Conservation (phyloP, 2,329 filamentous ascomycete species). For the Pyrenophora tritici-repentis region DNA sequence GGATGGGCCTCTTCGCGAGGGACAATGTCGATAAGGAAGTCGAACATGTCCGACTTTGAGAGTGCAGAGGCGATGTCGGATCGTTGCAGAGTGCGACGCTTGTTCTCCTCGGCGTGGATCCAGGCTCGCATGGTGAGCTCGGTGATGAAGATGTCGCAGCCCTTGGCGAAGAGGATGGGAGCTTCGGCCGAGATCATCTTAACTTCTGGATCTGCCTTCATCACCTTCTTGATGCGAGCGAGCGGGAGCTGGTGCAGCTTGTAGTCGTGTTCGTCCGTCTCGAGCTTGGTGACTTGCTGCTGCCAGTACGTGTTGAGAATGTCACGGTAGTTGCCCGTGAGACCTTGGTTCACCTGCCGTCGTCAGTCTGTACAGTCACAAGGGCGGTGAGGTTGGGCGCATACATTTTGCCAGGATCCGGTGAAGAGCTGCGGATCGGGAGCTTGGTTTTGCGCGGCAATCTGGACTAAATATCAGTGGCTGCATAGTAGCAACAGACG, state of each 20-base stretch:
- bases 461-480: conserved; percentile 59
- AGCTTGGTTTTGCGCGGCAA: conserved; percentile 84
- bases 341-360: conserved; percentile 85
- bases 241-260: conserved; percentile 96
- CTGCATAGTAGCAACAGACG: conserved; percentile 11
- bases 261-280: conserved; percentile 95
- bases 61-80: conserved; percentile 96
- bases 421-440: conserved; percentile 91
- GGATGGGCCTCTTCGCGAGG: conserved; percentile 90
- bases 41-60: conserved; percentile 99
- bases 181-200: conserved; percentile 99
- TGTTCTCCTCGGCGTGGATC: conserved; percentile 99
- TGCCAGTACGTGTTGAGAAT: conserved; percentile 99
- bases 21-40: conserved; percentile 98
- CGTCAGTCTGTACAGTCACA: conserved; percentile 26
- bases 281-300: conserved; percentile 93
- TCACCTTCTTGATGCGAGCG: conserved; percentile 99
- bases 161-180: conserved; percentile 96
- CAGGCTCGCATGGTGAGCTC: conserved; percentile 98
- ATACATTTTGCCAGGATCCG: conserved; percentile 91
- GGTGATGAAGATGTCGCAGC: conserved; percentile 98
- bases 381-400: conserved; percentile 4
- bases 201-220: conserved; percentile 98
- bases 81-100: conserved; percentile 89
- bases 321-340: conserved; percentile 91